phyloP scores from a whole-genome alignment of 768 basidiomycete species.

The Boletus coccyginus region DNA sequence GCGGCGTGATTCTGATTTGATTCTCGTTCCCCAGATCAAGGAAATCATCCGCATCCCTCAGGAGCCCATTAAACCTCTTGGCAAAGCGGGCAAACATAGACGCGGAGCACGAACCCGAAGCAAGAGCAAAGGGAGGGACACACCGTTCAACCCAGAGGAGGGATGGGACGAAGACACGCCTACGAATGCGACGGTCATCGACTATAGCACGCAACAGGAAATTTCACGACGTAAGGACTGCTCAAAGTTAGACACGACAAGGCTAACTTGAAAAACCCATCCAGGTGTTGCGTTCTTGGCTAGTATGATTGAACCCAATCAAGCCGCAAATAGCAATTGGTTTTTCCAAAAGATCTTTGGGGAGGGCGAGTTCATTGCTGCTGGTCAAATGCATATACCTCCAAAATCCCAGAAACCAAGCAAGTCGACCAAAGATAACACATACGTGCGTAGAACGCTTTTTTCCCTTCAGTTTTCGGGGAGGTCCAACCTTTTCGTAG shows the following conservation, averaged over 20 bases:
- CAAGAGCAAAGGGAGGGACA: slow-evolving; percentile 35
- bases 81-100: slow-evolving; percentile 37
- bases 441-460: slow-evolving; percentile 60
- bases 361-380: slow-evolving; percentile 88
- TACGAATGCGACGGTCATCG: slow-evolving; percentile 61
- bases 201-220: slow-evolving; percentile 61
- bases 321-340: slow-evolving; percentile 67
- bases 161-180: slow-evolving; percentile 87
- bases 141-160: slow-evolving; percentile 52
- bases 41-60: slow-evolving; percentile 59
- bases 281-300: slow-evolving; percentile 79
- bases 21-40: slow-evolving; percentile 64
- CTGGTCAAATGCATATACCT: slow-evolving; percentile 83
- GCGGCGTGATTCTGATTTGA: slow-evolving; percentile 47
- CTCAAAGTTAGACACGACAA: not conserved
- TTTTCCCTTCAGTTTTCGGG: not conserved
- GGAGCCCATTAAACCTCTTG: slow-evolving; percentile 47
- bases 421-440: slow-evolving; percentile 91
- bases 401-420: slow-evolving; percentile 77
- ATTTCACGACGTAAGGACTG: slow-evolving; percentile 64
- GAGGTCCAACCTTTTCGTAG: slow-evolving; percentile 32
- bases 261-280: slow-evolving; percentile 2
- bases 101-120: slow-evolving; percentile 30
- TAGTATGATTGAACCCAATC: slow-evolving; percentile 59
- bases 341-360: slow-evolving; percentile 89